Conservation (phyloP, 2,329 filamentous ascomycete species). For the Penicillium sp. region DNA sequence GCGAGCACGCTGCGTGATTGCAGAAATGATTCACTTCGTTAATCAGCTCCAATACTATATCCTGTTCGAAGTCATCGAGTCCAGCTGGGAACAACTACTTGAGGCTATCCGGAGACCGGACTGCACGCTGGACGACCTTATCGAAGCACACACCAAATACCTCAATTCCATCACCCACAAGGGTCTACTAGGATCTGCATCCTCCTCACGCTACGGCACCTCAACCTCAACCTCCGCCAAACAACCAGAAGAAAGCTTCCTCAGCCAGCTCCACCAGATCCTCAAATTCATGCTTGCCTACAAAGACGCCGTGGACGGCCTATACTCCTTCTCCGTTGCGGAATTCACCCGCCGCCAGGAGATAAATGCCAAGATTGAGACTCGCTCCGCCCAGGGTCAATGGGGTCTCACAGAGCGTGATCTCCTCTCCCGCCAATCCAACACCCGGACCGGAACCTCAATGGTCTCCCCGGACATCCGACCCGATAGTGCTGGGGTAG, state of each 20-base stretch:
- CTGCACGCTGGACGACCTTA: slow-evolving; percentile 91
- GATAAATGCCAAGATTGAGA: slow-evolving; percentile 69
- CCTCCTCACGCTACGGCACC: slow-evolving; percentile 26
- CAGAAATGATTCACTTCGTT: slow-evolving; percentile 98
- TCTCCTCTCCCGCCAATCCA: slow-evolving; percentile 35
- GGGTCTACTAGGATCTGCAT: slow-evolving; percentile 75
- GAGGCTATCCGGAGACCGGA: slow-evolving; percentile 77
- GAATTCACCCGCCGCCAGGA: slow-evolving; percentile 94
- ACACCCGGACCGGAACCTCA: slow-evolving; percentile 30
- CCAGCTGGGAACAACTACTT: slow-evolving; percentile 89
- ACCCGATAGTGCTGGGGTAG: slow-evolving; percentile 20
- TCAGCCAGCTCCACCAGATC: slow-evolving; percentile 86
- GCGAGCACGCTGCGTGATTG: slow-evolving; percentile 78
- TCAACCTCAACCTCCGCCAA: slow-evolving; percentile 33
- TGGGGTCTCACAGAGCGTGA: slow-evolving; percentile 64
- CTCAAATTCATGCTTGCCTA: slow-evolving; percentile 92
- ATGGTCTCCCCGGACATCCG: slow-evolving; percentile 29
- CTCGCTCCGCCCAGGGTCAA: slow-evolving; percentile 61
- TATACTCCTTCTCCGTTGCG: slow-evolving; percentile 92
- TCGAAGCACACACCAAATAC: slow-evolving; percentile 85
- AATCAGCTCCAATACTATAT: slow-evolving; percentile 98
- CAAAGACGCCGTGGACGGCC: slow-evolving; percentile 86
- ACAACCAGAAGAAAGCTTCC: slow-evolving; percentile 72
- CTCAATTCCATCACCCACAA: slow-evolving; percentile 95
- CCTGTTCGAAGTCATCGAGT: slow-evolving; percentile 96